Evolutionary conservation across 352 stramenopile species (phyloP).

Genomic region (Phytophthora crassamura): DNA sequence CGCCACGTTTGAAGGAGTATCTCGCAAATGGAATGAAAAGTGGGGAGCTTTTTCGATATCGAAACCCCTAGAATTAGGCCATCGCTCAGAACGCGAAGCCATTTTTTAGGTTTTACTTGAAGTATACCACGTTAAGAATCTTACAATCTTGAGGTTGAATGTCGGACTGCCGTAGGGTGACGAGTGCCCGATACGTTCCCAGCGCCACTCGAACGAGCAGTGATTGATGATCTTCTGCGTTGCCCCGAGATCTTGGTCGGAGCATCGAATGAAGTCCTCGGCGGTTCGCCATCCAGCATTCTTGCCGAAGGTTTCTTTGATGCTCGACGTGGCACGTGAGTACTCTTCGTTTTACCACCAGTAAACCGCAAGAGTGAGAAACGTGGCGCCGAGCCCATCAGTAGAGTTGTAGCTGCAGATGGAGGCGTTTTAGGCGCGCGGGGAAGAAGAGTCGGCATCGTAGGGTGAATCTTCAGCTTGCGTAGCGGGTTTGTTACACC

Average conservation of each 20-base stretch:
- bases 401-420: constrained; percentile 19
- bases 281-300: background rate
- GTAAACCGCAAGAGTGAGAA: background rate
- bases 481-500: constrained; percentile 19
- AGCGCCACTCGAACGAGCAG: constrained; percentile 2
- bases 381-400: constrained; percentile 17
- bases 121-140: background rate
- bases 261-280: constrained; percentile 14
- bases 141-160: constrained; percentile 15
- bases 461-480: constrained; percentile 25
- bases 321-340: background rate
- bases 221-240: constrained; percentile 10
- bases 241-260: constrained; percentile 30
- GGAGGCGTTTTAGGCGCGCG: constrained; percentile 20
- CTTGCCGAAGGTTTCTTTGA: constrained; percentile 5
- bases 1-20: background rate
- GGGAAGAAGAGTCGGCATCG: constrained; percentile 9
- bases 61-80: constrained; percentile 11
- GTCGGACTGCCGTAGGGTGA: constrained; percentile 1
- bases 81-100: constrained; percentile 7
- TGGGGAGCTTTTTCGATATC: constrained; percentile 1
- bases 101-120: constrained; percentile 17
- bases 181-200: constrained; percentile 5
- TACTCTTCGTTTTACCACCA: background rate
- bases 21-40: background rate